phyloP scores from a whole-genome alignment of 352 stramenopile genomes.

The Pythium sukuiense region DNA sequence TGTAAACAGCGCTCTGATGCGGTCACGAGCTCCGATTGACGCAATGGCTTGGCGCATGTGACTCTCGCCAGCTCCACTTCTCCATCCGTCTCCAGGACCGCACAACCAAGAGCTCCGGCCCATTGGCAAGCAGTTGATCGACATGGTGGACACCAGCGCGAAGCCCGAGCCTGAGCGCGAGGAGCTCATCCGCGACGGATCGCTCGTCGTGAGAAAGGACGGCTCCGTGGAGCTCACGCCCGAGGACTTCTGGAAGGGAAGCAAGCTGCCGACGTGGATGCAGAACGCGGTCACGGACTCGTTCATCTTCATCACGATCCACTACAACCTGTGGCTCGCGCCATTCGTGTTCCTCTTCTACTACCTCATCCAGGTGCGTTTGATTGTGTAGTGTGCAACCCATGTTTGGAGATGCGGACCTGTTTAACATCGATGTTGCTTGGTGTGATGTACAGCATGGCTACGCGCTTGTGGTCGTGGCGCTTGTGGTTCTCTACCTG shows the following conservation, averaged over 20 bases:
- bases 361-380: slow-evolving; percentile 49
- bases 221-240: slow-evolving; percentile 42
- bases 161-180: neutral
- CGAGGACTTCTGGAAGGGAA: slow-evolving; percentile 49
- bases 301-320: slow-evolving; percentile 67
- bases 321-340: slow-evolving; percentile 74
- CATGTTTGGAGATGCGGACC: too few relatives aligned
- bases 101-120: neutral
- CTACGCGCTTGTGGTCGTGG: slow-evolving; percentile 36
- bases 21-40: neutral
- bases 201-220: slow-evolving; percentile 1
- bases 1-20: neutral
- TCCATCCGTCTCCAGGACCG: neutral
- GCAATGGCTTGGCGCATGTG: neutral
- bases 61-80: slow-evolving; percentile 2
- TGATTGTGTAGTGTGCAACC: neutral
- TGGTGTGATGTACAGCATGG: neutral
- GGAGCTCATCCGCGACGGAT: neutral
- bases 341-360: slow-evolving; percentile 57
- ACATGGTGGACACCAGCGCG: slow-evolving; percentile 21
- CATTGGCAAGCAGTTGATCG: neutral
- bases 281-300: slow-evolving; percentile 39
- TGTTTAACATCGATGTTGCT: neutral
- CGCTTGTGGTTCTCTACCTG: slow-evolving; percentile 52
- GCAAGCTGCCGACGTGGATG: slow-evolving; percentile 42